Conservation (phyloP, 768 basidiomycete genomes). For the Podaxis carcinomalis region DNA sequence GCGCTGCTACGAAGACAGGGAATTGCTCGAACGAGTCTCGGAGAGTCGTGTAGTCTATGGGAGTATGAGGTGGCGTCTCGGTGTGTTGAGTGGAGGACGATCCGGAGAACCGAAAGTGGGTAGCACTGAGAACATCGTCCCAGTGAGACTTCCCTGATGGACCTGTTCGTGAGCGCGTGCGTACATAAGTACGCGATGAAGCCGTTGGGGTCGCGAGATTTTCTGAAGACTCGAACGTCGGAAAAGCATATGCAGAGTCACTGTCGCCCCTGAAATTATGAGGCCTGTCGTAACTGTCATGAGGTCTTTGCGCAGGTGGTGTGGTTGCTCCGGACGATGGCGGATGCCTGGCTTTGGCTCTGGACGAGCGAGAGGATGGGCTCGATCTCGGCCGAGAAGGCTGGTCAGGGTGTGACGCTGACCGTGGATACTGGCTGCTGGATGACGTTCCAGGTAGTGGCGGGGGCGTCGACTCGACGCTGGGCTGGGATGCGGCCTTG, state of each 20-base stretch:
- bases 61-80: constrained; percentile 72
- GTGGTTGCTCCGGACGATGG: neutral
- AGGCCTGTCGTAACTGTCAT: constrained; percentile 1
- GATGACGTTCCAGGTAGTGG: constrained; percentile 2
- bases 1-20: constrained; percentile 71
- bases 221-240: constrained; percentile 30
- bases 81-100: constrained; percentile 63
- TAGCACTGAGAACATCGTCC: constrained; percentile 38
- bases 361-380: neutral
- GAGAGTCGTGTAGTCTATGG: constrained; percentile 41
- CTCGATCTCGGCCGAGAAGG: neutral
- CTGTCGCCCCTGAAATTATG: neutral
- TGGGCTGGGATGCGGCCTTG: constrained; percentile 17
- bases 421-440: neutral
- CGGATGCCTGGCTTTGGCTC: neutral
- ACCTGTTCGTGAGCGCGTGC: constrained; percentile 55
- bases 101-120: constrained; percentile 59
- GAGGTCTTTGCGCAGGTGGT: neutral
- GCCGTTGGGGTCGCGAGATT: constrained; percentile 22
- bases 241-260: constrained; percentile 38
- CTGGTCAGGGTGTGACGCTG: neutral
- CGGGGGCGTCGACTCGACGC: constrained; percentile 14
- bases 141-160: constrained; percentile 47
- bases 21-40: constrained; percentile 45
- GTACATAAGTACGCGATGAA: constrained; percentile 29